Evolutionary conservation across 2,329 filamentous ascomycete genomes (phyloP), one percentile per base, ranked within the genome.

Genomic region (Dactylellina parvicollis): DNA sequence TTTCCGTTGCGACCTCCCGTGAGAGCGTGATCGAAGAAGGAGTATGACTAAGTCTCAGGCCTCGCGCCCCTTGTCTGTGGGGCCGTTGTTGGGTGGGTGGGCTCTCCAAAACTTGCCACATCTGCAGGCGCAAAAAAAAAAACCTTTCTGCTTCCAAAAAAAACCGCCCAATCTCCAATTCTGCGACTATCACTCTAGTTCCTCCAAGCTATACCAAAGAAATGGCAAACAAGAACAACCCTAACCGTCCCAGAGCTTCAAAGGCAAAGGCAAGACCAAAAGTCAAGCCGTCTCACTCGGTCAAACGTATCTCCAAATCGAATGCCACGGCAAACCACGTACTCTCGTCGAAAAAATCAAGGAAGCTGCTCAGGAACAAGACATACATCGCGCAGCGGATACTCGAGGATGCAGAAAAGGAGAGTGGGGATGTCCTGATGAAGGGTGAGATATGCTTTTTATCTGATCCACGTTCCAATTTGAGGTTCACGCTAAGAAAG

Each of bases 201-300:
- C 42, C 28, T 9, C 28, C 47, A 9, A 47, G 5, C 36, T 38
- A 20, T 7, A 42, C 24, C 42, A n/a, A n/a, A n/a, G 42, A 42
- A 38, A 73, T 73, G 69, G 69, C 69, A 40, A 73, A 73, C 46
- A 73, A 73, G 16, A 73, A 73, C 28, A 73, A 73, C 20, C 22
- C 47, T 30, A 73, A 73, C 46, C 60, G 69, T 12, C 69, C 69
- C 0, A 54, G 46, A 4, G 22, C 42, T 7, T 50, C 69, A 1
- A 73, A 73, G 26, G 16, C 69, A 8, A 73, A 66, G 30, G 69
- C 69, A 9, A 56, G 36, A 1, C 32, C 67, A 18, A 73, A 54
- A 20, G 36, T 49, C 9, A 73, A 73, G n/a, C 69, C 69, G 2
- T 73, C 69, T 0, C 55, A 66, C 20, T 12, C 54, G 28, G 54